Evolutionary conservation across 345 rosid species (phyloP), one percentile per base, ranked within the genome.

Genomic region (Eucalyptus decipiens): DNA sequence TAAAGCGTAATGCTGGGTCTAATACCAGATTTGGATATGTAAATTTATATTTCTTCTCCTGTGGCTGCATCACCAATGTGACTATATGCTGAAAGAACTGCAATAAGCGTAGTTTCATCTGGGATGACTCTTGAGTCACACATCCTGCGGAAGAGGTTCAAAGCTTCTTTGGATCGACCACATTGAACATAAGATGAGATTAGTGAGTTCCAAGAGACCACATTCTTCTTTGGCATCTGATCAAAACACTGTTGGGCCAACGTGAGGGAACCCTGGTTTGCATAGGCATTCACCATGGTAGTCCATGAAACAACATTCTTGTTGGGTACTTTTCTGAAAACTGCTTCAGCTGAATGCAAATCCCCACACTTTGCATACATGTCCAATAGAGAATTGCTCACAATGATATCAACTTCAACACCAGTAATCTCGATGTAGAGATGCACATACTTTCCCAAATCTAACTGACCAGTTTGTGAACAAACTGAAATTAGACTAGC

Each of bases 241-340:
- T 88, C 89, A 49, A 90, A 90, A 24, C 89, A 42, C 10, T 42
- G 85, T 86, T 87, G 87, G 9, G 94, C 92, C 83, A 54, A 43
- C 26, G 80, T 85, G 18, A 93, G 54, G 54, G 80, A 47, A 43
- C 90, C 90, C 24, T 90, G 85, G 62, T 90, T 91, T 28, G 93
- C 91, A 86, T 91, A 85, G 34, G 91, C 92, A 48, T 88, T 88
- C 9, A 91, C 87, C 94, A 94, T 89, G 43, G 89, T 62, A 58
- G 94, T 92, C 94, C 92, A 93, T 9, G 94, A 94, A 91, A 92
- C 89, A n/a, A 90, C 93, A 80, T 91, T 89, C 88, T 89, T 94
- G 48, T 90, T 91, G 2, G 91, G 90, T 90, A 92, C 91, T 23
- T 34, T 42, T 30, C 81, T 91, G 54, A 93, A 94, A 47, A 91